Base-by-base conservation (phyloP, 352 stramenopile species). In the Elongisporangium senticosum region DNA sequence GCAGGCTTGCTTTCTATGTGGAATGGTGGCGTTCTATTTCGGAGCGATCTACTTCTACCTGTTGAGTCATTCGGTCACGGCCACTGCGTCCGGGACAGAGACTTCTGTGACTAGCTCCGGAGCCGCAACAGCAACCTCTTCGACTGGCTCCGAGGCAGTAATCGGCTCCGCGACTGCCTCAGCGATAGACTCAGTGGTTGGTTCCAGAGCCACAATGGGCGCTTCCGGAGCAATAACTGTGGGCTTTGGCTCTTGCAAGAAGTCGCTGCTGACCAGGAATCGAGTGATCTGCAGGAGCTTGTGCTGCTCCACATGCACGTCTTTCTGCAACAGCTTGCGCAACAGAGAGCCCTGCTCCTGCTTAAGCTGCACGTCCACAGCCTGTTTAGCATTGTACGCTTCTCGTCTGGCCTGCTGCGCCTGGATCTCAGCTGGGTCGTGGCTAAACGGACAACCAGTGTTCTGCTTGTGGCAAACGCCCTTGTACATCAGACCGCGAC, bases 211-310 rank as follows among this genome's bases (percentile, higher is more conserved):
- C 33, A 43, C 33, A 43, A 17, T 43, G 10, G 11, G 13, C 8
- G 8, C 33, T 43, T 43, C 33, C 17, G 33, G 17, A 14, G 33
- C 33, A 43, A 17, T 17, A 1, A 17, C 33, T 17, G 33, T 4
- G 10, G 15, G 33, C 33, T 61, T 49, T 4, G 61, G 24, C 50
- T 60, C 68, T 51, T 67, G 65, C 58, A 90, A 79, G 65, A 86
- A 89, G 10, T 87, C 59, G 54, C 80, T 75, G 43, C 63, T 56
- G 4, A 91, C 77, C 33, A 92, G 56, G 63, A 67, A 83, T 43
- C 73, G 77, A 56, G 91, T 77, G 65, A 90, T 79, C 65, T 94
- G 78, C 53, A 94, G 72, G 67, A 92, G 86, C 54, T 87, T 79
- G 40, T 65, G 62, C 64, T 91, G 81, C 70, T 94, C 84, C 14